Evolutionary conservation across 345 rosid genomes (phyloP).

Genomic region (Eutrema japonicum): DNA sequence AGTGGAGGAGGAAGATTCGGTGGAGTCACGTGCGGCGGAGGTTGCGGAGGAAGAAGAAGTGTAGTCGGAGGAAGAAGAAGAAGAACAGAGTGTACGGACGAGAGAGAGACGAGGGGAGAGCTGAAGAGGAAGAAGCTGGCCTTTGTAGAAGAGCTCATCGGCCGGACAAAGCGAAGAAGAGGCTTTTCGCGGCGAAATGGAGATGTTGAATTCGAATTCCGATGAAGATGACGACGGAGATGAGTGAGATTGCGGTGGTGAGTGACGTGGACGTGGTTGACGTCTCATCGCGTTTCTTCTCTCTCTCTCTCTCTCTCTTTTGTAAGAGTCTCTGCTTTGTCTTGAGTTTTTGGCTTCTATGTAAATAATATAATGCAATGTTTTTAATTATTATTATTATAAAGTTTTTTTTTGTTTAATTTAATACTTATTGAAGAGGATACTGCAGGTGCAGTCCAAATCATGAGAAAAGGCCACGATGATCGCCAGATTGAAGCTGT

Average conservation of each 20-base stretch:
- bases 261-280: conserved; percentile 40
- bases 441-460: conserved; percentile 38
- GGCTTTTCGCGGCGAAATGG: conserved; percentile 77
- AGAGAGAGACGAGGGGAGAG: conserved; percentile 92
- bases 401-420: not conserved
- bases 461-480: conserved; percentile 44
- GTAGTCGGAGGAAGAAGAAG: conserved; percentile 63
- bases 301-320: conserved; percentile 8
- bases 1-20: conserved; percentile 77
- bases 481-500: conserved; percentile 45
- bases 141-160: conserved; percentile 98
- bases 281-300: conserved; percentile 34
- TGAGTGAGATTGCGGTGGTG: conserved; percentile 48
- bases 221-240: conserved; percentile 90
- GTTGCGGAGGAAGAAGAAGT: conserved; percentile 70
- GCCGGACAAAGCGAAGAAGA: conserved; percentile 78
- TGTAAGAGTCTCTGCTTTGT: conserved; percentile 19
- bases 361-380: conserved; percentile 37
- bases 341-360: conserved; percentile 20
- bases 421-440: conserved; percentile 17
- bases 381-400: not conserved
- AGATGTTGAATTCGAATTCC: conserved; percentile 86
- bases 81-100: conserved; percentile 81
- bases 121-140: conserved; percentile 93
- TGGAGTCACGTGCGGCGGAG: conserved; percentile 85